phyloP scores from a whole-genome alignment of 257 asterid species.

The Solanum okadae region DNA sequence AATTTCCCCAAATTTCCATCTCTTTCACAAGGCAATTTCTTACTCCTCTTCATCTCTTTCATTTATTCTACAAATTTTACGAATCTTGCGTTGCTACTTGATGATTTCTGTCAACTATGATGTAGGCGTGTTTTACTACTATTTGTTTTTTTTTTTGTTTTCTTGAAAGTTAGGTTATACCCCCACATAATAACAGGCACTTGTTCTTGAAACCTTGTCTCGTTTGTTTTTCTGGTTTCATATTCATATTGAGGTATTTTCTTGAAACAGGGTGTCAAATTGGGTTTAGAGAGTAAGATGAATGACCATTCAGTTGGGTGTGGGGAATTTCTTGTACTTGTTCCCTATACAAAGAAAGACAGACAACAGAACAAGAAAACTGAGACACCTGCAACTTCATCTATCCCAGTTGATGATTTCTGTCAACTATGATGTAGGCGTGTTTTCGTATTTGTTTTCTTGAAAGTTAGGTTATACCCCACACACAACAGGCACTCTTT shows the following conservation, averaged over 20 bases:
- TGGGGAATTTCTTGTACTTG: slow-evolving; percentile 61
- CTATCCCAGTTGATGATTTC: slow-evolving; percentile 3
- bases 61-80: neutral
- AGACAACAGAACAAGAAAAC: slow-evolving; percentile 23
- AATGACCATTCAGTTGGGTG: slow-evolving; percentile 28
- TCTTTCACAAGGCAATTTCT: slow-evolving; percentile 50
- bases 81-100: neutral
- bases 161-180: no score
- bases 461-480: no score
- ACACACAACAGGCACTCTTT: no score
- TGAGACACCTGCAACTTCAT: slow-evolving; percentile 4
- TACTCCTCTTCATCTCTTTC: neutral
- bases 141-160: neutral
- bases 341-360: slow-evolving; percentile 58
- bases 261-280: slow-evolving; percentile 56
- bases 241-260: neutral
- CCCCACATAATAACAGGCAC: no score
- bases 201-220: neutral
- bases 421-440: no score
- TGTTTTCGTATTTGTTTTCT: no score
- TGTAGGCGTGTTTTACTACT: neutral
- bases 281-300: slow-evolving; percentile 46
- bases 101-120: neutral
- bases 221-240: neutral
- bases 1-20: slow-evolving; percentile 64